Percentiles rank a stretch among this genome's conserved stretches.
phyloP scores from a whole-genome alignment of 2,329 filamentous ascomycete genomes.

The Pyrenophora tritici-repentis region DNA sequence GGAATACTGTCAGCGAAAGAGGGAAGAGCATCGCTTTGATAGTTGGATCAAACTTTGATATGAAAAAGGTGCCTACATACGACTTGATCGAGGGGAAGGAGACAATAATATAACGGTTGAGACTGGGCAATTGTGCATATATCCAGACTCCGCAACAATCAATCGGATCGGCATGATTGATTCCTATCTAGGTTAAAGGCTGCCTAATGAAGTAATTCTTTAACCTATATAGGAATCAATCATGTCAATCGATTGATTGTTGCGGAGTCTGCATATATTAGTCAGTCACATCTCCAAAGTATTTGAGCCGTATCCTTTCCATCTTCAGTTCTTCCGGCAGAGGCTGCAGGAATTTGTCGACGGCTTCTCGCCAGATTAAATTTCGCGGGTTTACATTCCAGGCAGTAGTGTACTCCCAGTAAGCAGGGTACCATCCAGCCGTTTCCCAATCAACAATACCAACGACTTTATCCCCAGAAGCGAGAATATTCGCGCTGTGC shows the following conservation, averaged over 20 bases:
- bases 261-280: too few relatives aligned
- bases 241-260: too few relatives aligned
- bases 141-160: too few relatives aligned
- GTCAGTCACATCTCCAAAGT: not conserved
- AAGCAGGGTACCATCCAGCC: slow-evolving; percentile 55
- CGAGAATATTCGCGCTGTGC: slow-evolving; percentile 52
- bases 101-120: not conserved
- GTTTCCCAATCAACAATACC: slow-evolving; percentile 57
- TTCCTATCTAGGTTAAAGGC: too few relatives aligned
- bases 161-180: too few relatives aligned
- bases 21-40: too few relatives aligned
- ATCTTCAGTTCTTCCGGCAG: slow-evolving; percentile 48
- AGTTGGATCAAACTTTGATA: too few relatives aligned
- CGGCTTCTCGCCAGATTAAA: slow-evolving; percentile 38
- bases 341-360: slow-evolving; percentile 20
- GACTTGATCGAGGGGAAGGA: slow-evolving; percentile 33
- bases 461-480: slow-evolving; percentile 49
- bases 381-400: slow-evolving; percentile 23
- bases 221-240: too few relatives aligned
- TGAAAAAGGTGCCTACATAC: slow-evolving; percentile 38
- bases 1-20: slow-evolving; percentile 47
- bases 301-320: slow-evolving; percentile 49
- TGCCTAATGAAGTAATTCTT: too few relatives aligned
- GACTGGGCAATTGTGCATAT: too few relatives aligned
- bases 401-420: slow-evolving; percentile 53